phyloP scores from a whole-genome alignment of 164 flowering plant species.

The Kingdonia uniflora region DNA sequence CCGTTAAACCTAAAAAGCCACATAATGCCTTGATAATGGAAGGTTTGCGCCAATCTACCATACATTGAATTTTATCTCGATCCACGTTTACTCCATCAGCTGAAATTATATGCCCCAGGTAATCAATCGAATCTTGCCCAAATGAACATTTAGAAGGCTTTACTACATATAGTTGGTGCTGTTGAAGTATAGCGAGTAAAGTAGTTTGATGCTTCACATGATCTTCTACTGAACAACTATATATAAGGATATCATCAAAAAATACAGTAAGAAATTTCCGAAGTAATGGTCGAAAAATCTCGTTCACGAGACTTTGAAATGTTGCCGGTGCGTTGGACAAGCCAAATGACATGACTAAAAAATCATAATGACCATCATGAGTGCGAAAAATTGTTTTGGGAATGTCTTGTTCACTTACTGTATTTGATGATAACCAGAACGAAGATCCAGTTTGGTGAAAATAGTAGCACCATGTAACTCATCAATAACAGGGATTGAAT shows the following conservation, averaged over 20 bases:
- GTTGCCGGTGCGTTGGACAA: background rate
- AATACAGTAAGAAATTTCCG: background rate
- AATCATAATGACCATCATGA: background rate
- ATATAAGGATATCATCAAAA: too few species aligned
- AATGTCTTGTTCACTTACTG: background rate
- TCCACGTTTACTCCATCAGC: background rate
- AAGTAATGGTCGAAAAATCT: background rate
- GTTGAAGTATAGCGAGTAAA: too few species aligned
- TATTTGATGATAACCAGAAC: too few species aligned
- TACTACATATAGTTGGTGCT: background rate
- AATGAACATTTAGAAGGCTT: background rate
- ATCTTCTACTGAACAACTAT: too few species aligned
- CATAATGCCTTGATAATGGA: background rate
- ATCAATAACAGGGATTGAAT: background rate
- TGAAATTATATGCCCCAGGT: background rate
- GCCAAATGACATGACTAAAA: background rate
- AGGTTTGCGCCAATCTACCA: background rate
- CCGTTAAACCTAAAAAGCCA: slow-evolving; percentile 1
- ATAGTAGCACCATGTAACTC: background rate
- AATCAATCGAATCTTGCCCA: background rate
- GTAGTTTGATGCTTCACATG: too few species aligned
- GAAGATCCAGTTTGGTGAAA: too few species aligned
- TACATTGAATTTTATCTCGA: background rate
- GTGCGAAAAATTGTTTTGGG: background rate
- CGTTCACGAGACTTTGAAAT: background rate